A percentile compares a stretch with the other conserved stretches of the same genome.
Conservation (phyloP, 805 yeast genomes). For the Candida morakotiae region DNA sequence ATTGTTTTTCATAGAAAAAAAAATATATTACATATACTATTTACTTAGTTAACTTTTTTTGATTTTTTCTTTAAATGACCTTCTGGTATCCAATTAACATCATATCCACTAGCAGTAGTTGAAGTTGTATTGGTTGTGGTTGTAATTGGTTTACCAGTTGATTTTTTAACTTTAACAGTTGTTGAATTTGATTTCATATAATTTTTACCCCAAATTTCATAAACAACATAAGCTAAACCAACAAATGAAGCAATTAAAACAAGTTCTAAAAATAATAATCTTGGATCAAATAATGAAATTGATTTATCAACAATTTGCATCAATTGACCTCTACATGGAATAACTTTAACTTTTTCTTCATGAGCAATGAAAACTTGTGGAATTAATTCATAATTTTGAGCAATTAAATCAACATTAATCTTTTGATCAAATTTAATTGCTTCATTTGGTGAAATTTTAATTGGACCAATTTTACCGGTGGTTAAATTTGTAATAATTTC, state of each 20-base stretch:
- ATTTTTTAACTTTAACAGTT: conserved; percentile 20
- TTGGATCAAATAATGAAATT: conserved; percentile 69
- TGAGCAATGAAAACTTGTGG: conserved; percentile 56
- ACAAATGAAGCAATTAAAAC: conserved; percentile 48
- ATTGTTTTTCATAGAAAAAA: neutral
- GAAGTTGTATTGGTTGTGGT: conserved; percentile 8
- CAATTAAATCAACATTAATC: conserved; percentile 53
- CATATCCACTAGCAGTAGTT: conserved; percentile 26
- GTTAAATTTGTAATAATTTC: conserved; percentile 58
- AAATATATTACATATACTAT: neutral
- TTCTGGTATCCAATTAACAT: conserved; percentile 58
- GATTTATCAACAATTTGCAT: conserved; percentile 59
- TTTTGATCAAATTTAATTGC: conserved; percentile 51
- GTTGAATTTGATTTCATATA: conserved; percentile 42
- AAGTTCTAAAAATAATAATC: conserved; percentile 59
- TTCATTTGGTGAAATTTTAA: conserved; percentile 48
- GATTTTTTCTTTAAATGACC: conserved; percentile 40
- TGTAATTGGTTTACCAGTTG: conserved; percentile 12
- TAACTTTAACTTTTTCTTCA: conserved; percentile 46
- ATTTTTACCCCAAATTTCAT: conserved; percentile 40
- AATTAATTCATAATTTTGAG: conserved; percentile 53
- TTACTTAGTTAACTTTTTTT: conserved; percentile 19
- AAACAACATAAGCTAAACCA: conserved; percentile 45
- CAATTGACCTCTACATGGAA: conserved; percentile 56
- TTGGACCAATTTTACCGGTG: conserved; percentile 59